Evolutionary conservation across 2,329 filamentous ascomycete species (phyloP).

Genomic region (Epichloe sylvatica): DNA sequence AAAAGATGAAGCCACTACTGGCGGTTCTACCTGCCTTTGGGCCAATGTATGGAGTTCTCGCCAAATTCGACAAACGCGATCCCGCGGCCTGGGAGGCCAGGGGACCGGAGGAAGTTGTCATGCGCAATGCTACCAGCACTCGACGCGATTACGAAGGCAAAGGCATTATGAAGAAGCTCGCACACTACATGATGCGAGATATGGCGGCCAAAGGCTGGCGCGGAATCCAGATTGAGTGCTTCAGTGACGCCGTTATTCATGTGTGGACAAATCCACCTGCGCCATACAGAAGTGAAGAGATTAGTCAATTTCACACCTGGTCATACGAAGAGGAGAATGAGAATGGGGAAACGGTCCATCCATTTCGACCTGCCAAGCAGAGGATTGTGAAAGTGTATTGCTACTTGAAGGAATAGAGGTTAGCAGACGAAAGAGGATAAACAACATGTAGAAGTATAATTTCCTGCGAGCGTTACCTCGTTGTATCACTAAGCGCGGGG

Average conservation of each 20-base stretch:
- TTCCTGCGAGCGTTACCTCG: too few species aligned
- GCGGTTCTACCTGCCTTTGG: too few species aligned
- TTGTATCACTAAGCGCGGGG: too few species aligned
- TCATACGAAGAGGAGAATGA: neutral
- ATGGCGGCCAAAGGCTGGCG: conserved; percentile 11
- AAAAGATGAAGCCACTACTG: too few species aligned
- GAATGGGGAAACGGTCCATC: too few species aligned
- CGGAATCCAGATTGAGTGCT: conserved; percentile 14
- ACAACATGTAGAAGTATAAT: too few species aligned
- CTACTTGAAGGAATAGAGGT: too few species aligned
- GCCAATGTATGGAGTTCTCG: too few species aligned
- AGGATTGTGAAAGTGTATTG: too few species aligned
- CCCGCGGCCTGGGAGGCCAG: conserved; percentile 9
- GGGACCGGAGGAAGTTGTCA: conserved; percentile 12
- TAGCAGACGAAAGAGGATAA: too few species aligned
- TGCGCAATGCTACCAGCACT: conserved; percentile 16
- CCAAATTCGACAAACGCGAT: too few species aligned
- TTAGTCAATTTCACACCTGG: conserved; percentile 6
- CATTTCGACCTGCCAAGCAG: too few species aligned
- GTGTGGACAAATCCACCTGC: conserved; percentile 14
- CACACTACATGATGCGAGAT: conserved; percentile 12
- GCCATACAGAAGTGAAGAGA: conserved; percentile 10
- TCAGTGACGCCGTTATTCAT: conserved; percentile 11
- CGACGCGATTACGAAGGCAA: conserved; percentile 14
- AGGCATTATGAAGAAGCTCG: conserved; percentile 13